These are phyloP conservation scores for Epichloe aotearoae DNA, from an alignment of 2,329 filamentous ascomycete species.

Conservation along the genomic window DNA sequence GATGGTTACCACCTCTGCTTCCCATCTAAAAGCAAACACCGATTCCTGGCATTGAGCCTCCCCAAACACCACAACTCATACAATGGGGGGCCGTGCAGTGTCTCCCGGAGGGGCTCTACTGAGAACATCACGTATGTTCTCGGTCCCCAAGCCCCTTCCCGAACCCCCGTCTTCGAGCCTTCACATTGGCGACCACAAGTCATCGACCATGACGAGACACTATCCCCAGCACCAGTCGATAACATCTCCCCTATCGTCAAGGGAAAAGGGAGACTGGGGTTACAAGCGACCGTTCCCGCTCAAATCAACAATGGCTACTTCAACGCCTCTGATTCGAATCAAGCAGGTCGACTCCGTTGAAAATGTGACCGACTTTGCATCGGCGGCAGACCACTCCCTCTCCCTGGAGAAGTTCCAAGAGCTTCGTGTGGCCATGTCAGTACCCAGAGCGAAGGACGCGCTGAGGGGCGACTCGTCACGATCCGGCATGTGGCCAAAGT, in stretches of 20 bases:
- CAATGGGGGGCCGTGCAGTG: constrained; percentile 24
- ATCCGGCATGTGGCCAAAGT: constrained; percentile 23
- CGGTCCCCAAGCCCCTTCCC: constrained; percentile 64
- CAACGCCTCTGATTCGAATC: constrained; percentile 64
- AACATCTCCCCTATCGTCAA: constrained; percentile 59
- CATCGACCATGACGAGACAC: constrained; percentile 45
- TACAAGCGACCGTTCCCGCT: constrained; percentile 74
- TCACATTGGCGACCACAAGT: constrained; percentile 22
- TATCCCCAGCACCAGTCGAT: constrained; percentile 79
- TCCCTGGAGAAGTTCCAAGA: constrained; percentile 81
- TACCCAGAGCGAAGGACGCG: constrained; percentile 24
- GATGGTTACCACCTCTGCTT: constrained; percentile 1
- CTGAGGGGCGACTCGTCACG: constrained; percentile 3
- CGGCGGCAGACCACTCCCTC: constrained; percentile 66
- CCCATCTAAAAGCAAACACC: not conserved
- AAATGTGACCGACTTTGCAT: constrained; percentile 78
- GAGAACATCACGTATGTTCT: constrained; percentile 79
- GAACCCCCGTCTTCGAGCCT: constrained; percentile 38
- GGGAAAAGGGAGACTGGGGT: constrained; percentile 78
- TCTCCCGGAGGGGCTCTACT: constrained; percentile 59
- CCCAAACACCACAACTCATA: constrained; percentile 13
- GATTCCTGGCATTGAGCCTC: constrained; percentile 18
- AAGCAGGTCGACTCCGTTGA: constrained; percentile 72
- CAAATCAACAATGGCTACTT: constrained; percentile 57
- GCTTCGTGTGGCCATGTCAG: constrained; percentile 57